Evolutionary conservation across 2,329 filamentous ascomycete species (phyloP), one percentile per base, ranked within the genome.

Genomic region (Microdochium trichocladiopsis): DNA sequence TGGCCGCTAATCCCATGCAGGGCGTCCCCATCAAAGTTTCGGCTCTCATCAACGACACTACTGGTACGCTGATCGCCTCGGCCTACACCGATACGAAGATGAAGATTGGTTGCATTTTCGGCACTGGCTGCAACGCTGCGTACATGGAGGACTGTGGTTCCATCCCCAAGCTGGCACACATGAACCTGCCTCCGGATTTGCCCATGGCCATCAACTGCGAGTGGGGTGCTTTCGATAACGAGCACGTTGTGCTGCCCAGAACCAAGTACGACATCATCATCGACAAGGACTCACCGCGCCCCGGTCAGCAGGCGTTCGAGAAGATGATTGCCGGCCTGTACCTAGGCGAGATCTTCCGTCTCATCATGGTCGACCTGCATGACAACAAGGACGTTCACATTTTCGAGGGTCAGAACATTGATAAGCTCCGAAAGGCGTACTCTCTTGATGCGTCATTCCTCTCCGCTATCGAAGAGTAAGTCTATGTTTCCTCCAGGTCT

Each of bases 271-370:
- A 97, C 68, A 76, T 88, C 55, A 83, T 86, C 60, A 90, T 97
- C 63, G 93, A 97, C 75, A 85, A 89, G 61, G 87, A 94, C 63
- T 96, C 92, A 21, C 93, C 93, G 33, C 87, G 92, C 24, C 93
- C 93, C 3, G 92, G 91, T 50, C 91, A 96, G 72, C 93, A 97
- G 73, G 86, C 90, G 1, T 96, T 96, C 60, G 93, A 97, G 75
- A 96, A 97, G 77, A 96, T 96, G 89, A 92, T 95, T 66, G 91
- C 93, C 2, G 93, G 93, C 57, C 79, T 96, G 49, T 97, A 96
- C 68, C 82, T 96, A 2, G 93, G 93, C 58, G 93, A 97, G 71
- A 88, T 97, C 64, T 95, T 96, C 81, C 89, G 93, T 53, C 80
- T 96, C 49, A 84, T 93, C 52, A 74, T 96, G 52, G 76, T 95